phyloP scores from a whole-genome alignment of 768 basidiomycete genomes.

The Suillus brevipes region DNA sequence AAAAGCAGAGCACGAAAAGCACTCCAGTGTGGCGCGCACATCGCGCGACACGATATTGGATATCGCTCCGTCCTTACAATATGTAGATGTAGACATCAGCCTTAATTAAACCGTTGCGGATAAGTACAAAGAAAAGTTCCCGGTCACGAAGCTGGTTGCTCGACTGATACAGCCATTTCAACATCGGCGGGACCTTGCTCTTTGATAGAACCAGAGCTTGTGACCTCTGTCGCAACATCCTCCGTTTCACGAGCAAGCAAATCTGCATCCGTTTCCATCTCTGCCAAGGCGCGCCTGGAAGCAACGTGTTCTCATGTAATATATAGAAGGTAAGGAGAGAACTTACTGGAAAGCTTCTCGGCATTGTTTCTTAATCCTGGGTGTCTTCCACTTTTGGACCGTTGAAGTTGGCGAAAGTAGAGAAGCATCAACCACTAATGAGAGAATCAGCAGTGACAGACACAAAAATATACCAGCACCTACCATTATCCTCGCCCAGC shows the following conservation, averaged over 20 bases:
- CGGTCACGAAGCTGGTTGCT: background rate
- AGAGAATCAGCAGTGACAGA: background rate
- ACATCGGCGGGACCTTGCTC: background rate
- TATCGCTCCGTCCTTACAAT: too few relatives aligned
- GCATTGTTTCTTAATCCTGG: constrained; percentile 51
- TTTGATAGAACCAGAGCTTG: constrained; percentile 6
- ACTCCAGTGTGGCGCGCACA: too few relatives aligned
- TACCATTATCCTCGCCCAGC: constrained; percentile 72
- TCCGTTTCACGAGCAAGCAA: constrained; percentile 8
- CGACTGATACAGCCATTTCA: background rate
- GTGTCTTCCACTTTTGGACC: constrained; percentile 62
- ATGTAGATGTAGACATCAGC: too few relatives aligned
- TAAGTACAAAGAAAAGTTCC: background rate
- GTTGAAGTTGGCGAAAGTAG: constrained; percentile 53
- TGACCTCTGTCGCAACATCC: constrained; percentile 1
- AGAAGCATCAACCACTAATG: constrained; percentile 63
- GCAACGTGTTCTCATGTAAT: background rate
- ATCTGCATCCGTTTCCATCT: constrained; percentile 46
- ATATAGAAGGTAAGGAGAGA: background rate
- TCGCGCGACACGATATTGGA: too few relatives aligned
- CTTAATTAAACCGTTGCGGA: background rate
- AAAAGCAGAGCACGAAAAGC: too few relatives aligned
- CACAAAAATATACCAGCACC: constrained; percentile 20
- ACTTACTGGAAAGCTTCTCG: constrained; percentile 63
- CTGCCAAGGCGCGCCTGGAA: constrained; percentile 42